phyloP scores from a whole-genome alignment of 768 basidiomycete genomes.

The Rhizopogon rudus region DNA sequence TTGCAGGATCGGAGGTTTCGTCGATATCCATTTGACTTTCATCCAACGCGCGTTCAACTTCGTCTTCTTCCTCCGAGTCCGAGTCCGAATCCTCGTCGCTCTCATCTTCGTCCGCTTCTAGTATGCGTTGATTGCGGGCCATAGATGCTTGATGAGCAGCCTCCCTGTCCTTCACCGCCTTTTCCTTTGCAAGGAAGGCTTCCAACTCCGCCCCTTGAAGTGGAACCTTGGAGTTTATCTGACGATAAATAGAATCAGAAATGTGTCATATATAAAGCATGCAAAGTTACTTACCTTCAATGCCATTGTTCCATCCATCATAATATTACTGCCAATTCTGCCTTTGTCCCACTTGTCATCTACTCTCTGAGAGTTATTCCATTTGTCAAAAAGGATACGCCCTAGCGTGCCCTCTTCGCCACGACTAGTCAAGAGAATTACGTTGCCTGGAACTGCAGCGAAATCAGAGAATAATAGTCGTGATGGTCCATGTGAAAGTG shows the following conservation, averaged over 20 bases:
- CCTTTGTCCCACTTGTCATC: slow-evolving; percentile 88
- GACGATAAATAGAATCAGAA: slow-evolving; percentile 6
- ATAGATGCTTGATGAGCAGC: slow-evolving; percentile 82
- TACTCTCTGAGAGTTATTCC: slow-evolving; percentile 79
- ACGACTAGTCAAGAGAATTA: slow-evolving; percentile 79
- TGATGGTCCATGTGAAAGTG: slow-evolving; percentile 89
- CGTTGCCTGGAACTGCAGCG: slow-evolving; percentile 76
- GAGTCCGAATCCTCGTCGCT: slow-evolving; percentile 66
- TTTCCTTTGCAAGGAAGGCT: slow-evolving; percentile 70
- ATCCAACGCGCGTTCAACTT: slow-evolving; percentile 51
- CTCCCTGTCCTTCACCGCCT: slow-evolving; percentile 73
- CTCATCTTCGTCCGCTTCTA: slow-evolving; percentile 93
- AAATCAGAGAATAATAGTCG: slow-evolving; percentile 83
- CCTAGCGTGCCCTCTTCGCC: slow-evolving; percentile 80
- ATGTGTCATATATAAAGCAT: background rate
- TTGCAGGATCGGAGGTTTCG: slow-evolving; percentile 26
- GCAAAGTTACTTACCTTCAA: slow-evolving; percentile 59
- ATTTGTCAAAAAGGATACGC: slow-evolving; percentile 74
- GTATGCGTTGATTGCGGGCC: slow-evolving; percentile 78
- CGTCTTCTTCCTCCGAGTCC: slow-evolving; percentile 58
- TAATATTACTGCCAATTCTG: slow-evolving; percentile 79
- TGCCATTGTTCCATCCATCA: slow-evolving; percentile 68
- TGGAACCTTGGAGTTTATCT: slow-evolving; percentile 89
- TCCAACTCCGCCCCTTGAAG: slow-evolving; percentile 88
- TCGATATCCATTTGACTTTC: slow-evolving; percentile 44